Evolutionary conservation across 2,329 filamentous ascomycete genomes (phyloP).

Genomic region (Ophiocordyceps polyrhachis-furcata): DNA sequence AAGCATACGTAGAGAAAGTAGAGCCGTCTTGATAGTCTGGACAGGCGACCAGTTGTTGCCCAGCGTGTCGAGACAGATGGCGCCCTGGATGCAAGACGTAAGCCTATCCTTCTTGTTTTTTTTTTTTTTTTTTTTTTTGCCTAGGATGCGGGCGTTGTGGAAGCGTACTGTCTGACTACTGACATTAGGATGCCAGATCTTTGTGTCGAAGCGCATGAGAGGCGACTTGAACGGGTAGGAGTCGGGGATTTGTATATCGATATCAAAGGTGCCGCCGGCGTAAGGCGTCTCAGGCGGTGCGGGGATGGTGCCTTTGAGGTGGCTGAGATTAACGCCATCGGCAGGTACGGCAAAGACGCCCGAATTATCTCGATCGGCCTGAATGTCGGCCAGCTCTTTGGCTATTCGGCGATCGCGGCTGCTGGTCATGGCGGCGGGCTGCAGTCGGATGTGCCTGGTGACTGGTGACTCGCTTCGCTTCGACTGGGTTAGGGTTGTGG

Average conservation of each 20-base stretch:
- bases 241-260: slow-evolving; percentile 74
- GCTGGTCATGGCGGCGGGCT: slow-evolving; percentile 21
- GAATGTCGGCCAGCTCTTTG: slow-evolving; percentile 63
- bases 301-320: slow-evolving; percentile 65
- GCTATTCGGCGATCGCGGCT: slow-evolving; percentile 41
- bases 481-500: neutral
- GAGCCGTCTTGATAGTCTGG: slow-evolving; percentile 84
- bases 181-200: slow-evolving; percentile 94
- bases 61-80: slow-evolving; percentile 90
- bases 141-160: neutral
- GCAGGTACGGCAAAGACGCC: slow-evolving; percentile 53
- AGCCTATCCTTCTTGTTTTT: neutral
- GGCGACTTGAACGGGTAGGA: slow-evolving; percentile 92
- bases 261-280: slow-evolving; percentile 60
- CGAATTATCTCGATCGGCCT: slow-evolving; percentile 51
- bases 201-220: slow-evolving; percentile 77
- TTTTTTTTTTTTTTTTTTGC: slow-evolving; percentile 1
- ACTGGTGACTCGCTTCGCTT: no score
- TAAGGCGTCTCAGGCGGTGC: slow-evolving; percentile 90
- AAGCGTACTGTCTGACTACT: slow-evolving; percentile 70
- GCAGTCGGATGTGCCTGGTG: neutral
- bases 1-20: slow-evolving; percentile 83
- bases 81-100: slow-evolving; percentile 42
- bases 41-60: slow-evolving; percentile 86
- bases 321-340: slow-evolving; percentile 52